Percentiles rank a stretch among this genome's conserved stretches.
Evolutionary conservation across 2,329 filamentous ascomycete genomes (phyloP).

Genomic region (Phyllosticta paracitricarpa): DNA sequence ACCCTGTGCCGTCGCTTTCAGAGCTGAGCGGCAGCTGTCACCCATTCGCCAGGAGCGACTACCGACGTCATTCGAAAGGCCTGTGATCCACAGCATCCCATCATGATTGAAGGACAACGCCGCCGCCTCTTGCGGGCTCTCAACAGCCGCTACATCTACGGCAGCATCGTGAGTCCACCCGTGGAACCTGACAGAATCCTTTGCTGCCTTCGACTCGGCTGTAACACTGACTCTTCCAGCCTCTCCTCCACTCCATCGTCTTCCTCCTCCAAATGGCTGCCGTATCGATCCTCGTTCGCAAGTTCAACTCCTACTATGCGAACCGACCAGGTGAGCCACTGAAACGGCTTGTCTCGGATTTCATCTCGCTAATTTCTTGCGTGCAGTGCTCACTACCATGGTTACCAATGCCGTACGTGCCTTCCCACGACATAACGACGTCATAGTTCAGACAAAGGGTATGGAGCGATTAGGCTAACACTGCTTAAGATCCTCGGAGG

Average conservation of each 20-base stretch:
- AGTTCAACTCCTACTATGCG: constrained; percentile 92
- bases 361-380: neutral
- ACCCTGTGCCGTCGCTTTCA: neutral
- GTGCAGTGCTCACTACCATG: constrained; percentile 88
- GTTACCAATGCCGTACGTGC: constrained; percentile 78
- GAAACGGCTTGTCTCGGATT: constrained; percentile 12
- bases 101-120: constrained; percentile 32
- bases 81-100: constrained; percentile 10
- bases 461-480: neutral
- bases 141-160: constrained; percentile 65
- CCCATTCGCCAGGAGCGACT: constrained; percentile 5
- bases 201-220: neutral
- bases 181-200: constrained; percentile 11
- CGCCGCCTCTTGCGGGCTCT: constrained; percentile 55
- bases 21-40: neutral
- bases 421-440: neutral
- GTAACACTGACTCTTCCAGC: constrained; percentile 44
- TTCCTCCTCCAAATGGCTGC: constrained; percentile 84
- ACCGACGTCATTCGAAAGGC: constrained; percentile 10
- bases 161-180: constrained; percentile 54
- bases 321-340: constrained; percentile 63
- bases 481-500: constrained; percentile 64
- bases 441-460: neutral
- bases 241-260: constrained; percentile 73
- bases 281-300: constrained; percentile 68